These are phyloP conservation scores for Zymoseptoria passerinii DNA, from an alignment of 2,329 filamentous ascomycete genomes.

Conservation along the genomic window DNA sequence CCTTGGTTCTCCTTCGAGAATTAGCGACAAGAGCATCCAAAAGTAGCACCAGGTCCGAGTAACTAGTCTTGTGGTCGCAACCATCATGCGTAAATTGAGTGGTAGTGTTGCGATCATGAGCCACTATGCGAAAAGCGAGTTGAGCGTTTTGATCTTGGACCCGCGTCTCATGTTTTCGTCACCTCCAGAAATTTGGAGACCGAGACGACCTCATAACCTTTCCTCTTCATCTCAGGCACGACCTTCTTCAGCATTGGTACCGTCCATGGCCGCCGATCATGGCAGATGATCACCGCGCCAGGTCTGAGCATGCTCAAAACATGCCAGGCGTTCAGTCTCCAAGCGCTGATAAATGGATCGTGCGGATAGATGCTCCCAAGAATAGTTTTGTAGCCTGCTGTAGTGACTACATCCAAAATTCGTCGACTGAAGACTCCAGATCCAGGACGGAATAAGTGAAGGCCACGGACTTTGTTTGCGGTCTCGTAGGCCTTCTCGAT, in stretches of 20 bases:
- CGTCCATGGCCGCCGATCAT: slow-evolving; percentile 79
- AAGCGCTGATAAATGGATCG: slow-evolving; percentile 72
- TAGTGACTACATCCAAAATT: slow-evolving; percentile 55
- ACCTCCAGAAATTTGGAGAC: slow-evolving; percentile 55
- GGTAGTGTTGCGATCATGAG: too few species aligned
- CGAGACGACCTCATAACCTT: slow-evolving; percentile 64
- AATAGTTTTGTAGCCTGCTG: slow-evolving; percentile 62
- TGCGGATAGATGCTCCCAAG: slow-evolving; percentile 82
- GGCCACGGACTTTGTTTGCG: slow-evolving; percentile 36
- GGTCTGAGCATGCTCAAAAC: slow-evolving; percentile 70
- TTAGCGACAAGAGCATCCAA: too few species aligned
- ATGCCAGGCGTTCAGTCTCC: slow-evolving; percentile 64
- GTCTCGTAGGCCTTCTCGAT: slow-evolving; percentile 50
- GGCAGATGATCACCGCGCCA: slow-evolving; percentile 75
- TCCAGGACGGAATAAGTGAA: slow-evolving; percentile 71
- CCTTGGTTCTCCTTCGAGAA: too few species aligned
- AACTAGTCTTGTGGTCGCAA: too few species aligned
- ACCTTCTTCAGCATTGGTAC: slow-evolving; percentile 66
- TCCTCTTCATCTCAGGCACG: slow-evolving; percentile 59
- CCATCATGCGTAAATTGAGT: too few species aligned
- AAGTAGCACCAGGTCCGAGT: too few species aligned
- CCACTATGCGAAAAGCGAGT: too few species aligned
- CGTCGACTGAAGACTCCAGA: slow-evolving; percentile 70
- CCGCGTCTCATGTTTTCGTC: slow-evolving; percentile 10
- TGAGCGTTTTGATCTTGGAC: background rate